Evolutionary conservation across 148 eudicot species (phyloP).

Genomic region (Camellia lanceoleosa): DNA sequence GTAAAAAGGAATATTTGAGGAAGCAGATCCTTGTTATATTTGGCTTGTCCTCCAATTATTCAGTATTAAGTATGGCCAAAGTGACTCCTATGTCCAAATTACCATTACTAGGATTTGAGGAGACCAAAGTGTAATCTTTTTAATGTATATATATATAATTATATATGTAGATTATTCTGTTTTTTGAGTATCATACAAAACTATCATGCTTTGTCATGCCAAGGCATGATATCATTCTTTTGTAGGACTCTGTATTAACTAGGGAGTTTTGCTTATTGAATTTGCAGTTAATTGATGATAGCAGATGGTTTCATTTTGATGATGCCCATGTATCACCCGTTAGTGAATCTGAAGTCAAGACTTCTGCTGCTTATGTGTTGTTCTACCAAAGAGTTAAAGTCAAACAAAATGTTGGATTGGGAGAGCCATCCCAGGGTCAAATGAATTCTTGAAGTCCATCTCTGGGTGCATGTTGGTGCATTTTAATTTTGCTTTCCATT

Average conservation of each 20-base stretch:
- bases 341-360: conserved; percentile 69
- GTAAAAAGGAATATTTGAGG: neutral
- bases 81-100: neutral
- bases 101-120: neutral
- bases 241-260: conserved; percentile 3
- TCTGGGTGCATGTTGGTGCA: neutral
- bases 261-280: conserved; percentile 2
- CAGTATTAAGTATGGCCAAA: neutral
- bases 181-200: neutral
- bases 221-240: neutral
- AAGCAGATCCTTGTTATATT: neutral
- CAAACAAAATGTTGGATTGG: conserved; percentile 21
- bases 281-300: conserved; percentile 83
- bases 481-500: neutral
- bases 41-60: neutral
- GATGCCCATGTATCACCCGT: conserved; percentile 87
- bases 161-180: too few relatives aligned
- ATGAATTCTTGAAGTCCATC: conserved; percentile 24
- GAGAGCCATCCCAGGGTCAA: conserved; percentile 34
- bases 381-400: conserved; percentile 73
- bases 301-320: conserved; percentile 95
- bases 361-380: conserved; percentile 92
- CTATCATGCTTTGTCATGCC: neutral
- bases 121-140: neutral
- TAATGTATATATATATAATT: too few relatives aligned